Evolutionary conservation across 441 rosid species (phyloP).

Genomic region (Gossypium trilobum): DNA sequence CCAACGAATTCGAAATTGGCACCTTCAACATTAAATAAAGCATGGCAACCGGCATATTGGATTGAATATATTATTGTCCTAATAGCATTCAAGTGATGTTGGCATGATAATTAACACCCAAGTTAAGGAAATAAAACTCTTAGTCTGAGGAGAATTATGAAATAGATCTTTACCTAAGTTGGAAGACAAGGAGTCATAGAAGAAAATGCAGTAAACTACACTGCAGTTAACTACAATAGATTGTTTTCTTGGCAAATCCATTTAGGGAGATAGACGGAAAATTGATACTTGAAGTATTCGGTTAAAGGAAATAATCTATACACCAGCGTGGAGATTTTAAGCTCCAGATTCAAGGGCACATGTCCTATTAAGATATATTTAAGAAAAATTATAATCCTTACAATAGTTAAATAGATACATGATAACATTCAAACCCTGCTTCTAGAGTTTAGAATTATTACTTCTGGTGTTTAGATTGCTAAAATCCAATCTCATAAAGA

Average conservation of each 20-base stretch:
- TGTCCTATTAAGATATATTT: background rate
- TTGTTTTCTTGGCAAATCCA: constrained; percentile 18
- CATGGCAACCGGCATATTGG: constrained; percentile 78
- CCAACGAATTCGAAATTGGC: constrained; percentile 91
- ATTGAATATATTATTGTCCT: constrained; percentile 54
- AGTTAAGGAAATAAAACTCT: constrained; percentile 18
- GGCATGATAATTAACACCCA: constrained; percentile 33
- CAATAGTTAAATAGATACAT: background rate
- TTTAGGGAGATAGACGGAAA: background rate
- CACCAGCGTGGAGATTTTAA: background rate
- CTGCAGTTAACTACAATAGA: constrained; percentile 1
- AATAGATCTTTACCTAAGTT: background rate
- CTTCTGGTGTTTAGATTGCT: background rate
- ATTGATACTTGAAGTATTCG: background rate
- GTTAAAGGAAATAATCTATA: background rate
- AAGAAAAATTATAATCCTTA: background rate
- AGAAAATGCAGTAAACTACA: constrained; percentile 18
- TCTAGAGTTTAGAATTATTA: background rate
- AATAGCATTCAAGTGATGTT: constrained; percentile 36
- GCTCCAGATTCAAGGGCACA: background rate
- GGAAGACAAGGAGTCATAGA: constrained; percentile 12
- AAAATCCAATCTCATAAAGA: background rate
- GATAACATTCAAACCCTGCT: background rate
- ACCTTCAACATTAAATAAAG: constrained; percentile 66
- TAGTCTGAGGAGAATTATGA: constrained; percentile 11